Percentiles rank a stretch among this genome's conserved stretches.
phyloP scores from a whole-genome alignment of 345 rosid species.

The Lepidium didymum region DNA sequence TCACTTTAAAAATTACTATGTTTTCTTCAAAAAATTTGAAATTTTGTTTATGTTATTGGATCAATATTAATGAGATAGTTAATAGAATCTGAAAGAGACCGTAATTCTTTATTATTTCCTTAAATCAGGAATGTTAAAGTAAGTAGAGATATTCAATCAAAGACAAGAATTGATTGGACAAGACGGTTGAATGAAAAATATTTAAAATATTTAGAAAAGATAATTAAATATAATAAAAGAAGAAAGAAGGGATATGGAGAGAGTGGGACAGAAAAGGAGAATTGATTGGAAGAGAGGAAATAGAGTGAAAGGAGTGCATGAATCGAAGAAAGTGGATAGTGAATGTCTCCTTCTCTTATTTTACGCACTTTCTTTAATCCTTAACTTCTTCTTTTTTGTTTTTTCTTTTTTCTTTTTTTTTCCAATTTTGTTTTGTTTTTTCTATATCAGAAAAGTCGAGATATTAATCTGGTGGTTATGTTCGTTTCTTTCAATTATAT shows the following conservation, averaged over 20 bases:
- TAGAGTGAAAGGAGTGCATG: slow-evolving; percentile 29
- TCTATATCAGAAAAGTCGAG: neutral
- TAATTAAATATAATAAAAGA: neutral
- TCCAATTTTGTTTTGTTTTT: too few species aligned
- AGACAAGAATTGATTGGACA: slow-evolving; percentile 26
- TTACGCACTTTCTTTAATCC: slow-evolving; percentile 24
- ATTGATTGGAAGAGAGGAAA: slow-evolving; percentile 19
- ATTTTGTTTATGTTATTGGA: too few species aligned
- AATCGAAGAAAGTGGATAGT: slow-evolving; percentile 22
- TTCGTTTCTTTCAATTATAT: neutral
- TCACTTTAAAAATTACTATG: too few species aligned
- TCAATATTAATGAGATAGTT: neutral
- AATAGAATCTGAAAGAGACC: neutral
- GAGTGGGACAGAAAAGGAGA: slow-evolving; percentile 25
- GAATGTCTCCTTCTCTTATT: slow-evolving; percentile 25
- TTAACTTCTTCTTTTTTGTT: too few species aligned
- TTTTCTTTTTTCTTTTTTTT: too few species aligned
- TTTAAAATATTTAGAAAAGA: neutral
- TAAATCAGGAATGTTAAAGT: neutral
- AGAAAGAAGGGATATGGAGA: slow-evolving; percentile 10
- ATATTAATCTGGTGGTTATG: slow-evolving; percentile 19
- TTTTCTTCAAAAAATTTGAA: too few species aligned
- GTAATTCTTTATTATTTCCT: neutral
- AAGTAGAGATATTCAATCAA: slow-evolving; percentile 6
- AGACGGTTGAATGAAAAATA: neutral